Base-by-base conservation (phyloP, 2,329 filamentous ascomycete species). In the Geosmithia flava region DNA sequence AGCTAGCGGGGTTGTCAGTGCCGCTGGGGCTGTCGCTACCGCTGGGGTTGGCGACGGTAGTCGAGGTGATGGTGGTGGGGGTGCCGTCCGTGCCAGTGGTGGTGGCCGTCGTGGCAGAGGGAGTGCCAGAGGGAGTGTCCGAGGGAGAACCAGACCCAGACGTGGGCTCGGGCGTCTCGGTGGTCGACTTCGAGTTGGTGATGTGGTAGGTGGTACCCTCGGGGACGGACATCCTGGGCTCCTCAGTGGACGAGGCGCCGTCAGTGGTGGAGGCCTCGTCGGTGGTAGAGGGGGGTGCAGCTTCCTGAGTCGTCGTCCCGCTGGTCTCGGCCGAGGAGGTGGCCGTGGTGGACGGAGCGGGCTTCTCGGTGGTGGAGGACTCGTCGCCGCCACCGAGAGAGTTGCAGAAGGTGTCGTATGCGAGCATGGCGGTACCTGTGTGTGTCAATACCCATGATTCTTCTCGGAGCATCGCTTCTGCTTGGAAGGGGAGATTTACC, bases 391-490 rank as follows among this genome's bases (percentile, higher is more conserved):
- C 37, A 8, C 40, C 33, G 44, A 46, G 33, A 20, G 16, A 44
- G n/a, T 46, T 44, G 48, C 48, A 49, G 48, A 49, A 49, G 17
- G 46, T 44, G 48, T 49, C 48, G 40, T 37, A 49, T 27, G 44
- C 48, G 20, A 43, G 39, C 48, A 49, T 49, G 44, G 48, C 48
- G 37, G 42, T 39, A 27, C 48, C 48, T 49, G 41, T 23, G n/a
- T 15, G 27, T 3, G 15, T 20, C 23, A 37, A 29, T 40, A 29
- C 40, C 17, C 15, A 10, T 17, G 3, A 15, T 45, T 13, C 23
- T 39, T 5, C 20, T 45, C 13, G 3, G 17, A 20, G 19, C 20
- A 27, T 4, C n/a, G 23, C 23, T 19, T 13, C 16, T 13, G 15
- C 17, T 23, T 8, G 20, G 7, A 44, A 45, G 13, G n/a, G 43